phyloP scores from a whole-genome alignment of 2,329 filamentous ascomycete species.

The Colletotrichum sp. region DNA sequence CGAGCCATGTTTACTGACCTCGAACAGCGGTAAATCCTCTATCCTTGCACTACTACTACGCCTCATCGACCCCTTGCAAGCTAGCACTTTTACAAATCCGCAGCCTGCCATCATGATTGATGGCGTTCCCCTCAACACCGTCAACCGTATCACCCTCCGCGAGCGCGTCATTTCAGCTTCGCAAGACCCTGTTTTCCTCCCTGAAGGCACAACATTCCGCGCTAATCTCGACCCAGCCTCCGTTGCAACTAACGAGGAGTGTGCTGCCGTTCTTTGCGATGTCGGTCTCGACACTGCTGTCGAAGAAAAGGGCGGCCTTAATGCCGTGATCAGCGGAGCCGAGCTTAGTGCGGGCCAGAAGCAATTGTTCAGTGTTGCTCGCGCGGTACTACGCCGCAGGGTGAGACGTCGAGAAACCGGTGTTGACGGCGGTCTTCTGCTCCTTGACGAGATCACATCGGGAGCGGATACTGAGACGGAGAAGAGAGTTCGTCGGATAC shows the following conservation, averaged over 20 bases:
- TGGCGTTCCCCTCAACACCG: slow-evolving; percentile 33
- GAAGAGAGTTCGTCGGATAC: background rate
- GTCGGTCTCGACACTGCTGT: slow-evolving; percentile 25
- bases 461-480: slow-evolving; percentile 35
- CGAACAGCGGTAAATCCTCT: slow-evolving; percentile 47
- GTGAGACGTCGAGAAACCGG: slow-evolving; percentile 23
- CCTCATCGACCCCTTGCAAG: slow-evolving; percentile 42
- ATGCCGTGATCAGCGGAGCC: slow-evolving; percentile 40
- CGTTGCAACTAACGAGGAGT: slow-evolving; percentile 30
- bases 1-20: background rate
- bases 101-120: slow-evolving; percentile 45
- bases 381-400: slow-evolving; percentile 57
- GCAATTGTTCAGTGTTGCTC: slow-evolving; percentile 67
- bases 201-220: slow-evolving; percentile 38
- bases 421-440: slow-evolving; percentile 24
- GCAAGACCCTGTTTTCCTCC: slow-evolving; percentile 58
- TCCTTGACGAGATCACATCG: slow-evolving; percentile 37
- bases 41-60: slow-evolving; percentile 43
- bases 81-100: background rate
- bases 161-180: slow-evolving; percentile 55
- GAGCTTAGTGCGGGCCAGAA: slow-evolving; percentile 62
- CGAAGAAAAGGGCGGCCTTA: background rate
- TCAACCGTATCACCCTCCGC: slow-evolving; percentile 48
- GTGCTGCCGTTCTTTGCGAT: slow-evolving; percentile 37
- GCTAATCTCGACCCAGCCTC: slow-evolving; percentile 47